These are phyloP conservation scores for Xylariaceae sp. DNA, from an alignment of 2,329 filamentous ascomycete genomes.

Conservation along the genomic window DNA sequence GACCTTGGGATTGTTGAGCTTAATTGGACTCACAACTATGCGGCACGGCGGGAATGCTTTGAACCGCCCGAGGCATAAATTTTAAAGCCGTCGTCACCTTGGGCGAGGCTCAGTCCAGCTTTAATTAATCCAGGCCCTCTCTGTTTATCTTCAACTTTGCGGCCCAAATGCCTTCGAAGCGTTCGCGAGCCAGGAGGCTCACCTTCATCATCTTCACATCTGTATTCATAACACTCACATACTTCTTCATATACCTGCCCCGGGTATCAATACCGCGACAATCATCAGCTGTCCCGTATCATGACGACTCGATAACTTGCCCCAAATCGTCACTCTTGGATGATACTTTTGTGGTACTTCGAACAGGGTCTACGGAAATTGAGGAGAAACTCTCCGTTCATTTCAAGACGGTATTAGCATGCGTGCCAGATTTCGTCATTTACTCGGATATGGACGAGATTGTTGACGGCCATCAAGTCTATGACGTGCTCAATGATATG, in stretches of 20 bases:
- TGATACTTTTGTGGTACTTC: conserved; percentile 17
- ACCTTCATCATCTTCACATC: not conserved
- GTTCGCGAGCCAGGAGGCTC: not conserved
- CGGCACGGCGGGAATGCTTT: too few relatives aligned
- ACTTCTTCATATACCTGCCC: conserved; percentile 9
- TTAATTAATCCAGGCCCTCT: too few relatives aligned
- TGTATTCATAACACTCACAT: not conserved
- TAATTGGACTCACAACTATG: too few relatives aligned
- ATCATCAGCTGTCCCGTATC: not conserved
- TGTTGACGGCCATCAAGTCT: conserved; percentile 16
- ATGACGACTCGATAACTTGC: conserved; percentile 9
- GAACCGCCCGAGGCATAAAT: too few relatives aligned
- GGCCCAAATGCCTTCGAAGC: not conserved
- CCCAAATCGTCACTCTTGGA: conserved; percentile 17
- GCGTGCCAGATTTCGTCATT: conserved; percentile 21
- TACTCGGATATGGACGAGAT: conserved; percentile 24
- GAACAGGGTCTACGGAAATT: conserved; percentile 18
- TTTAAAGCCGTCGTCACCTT: too few relatives aligned
- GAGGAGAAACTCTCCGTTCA: conserved; percentile 20
- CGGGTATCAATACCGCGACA: conserved; percentile 1
- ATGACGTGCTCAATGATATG: conserved; percentile 18
- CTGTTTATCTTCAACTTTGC: not conserved
- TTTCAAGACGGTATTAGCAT: conserved; percentile 22
- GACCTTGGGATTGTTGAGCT: too few relatives aligned
- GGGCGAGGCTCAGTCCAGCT: too few relatives aligned